Evolutionary conservation across 768 basidiomycete species (phyloP).

Genomic region (Pisolithus microcarpus): DNA sequence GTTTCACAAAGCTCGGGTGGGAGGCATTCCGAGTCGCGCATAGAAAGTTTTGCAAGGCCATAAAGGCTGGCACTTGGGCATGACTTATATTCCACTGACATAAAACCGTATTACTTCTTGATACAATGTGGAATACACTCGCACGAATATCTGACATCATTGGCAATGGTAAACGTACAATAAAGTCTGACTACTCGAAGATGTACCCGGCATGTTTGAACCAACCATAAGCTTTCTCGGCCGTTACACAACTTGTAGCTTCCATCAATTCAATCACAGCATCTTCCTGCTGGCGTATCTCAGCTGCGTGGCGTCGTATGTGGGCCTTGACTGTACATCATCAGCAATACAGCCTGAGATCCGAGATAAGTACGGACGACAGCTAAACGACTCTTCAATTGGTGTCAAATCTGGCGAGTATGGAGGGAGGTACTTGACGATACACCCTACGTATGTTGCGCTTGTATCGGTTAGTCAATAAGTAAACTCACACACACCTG

Average conservation of each 20-base stretch:
- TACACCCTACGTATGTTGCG: no score
- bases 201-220: slow-evolving; percentile 4
- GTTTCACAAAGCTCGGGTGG: not conserved
- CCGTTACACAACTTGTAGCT: slow-evolving; percentile 1
- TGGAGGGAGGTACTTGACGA: no score
- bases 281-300: not conserved
- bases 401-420: no score
- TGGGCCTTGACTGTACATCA: no score
- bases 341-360: no score
- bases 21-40: not conserved
- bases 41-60: slow-evolving; percentile 1
- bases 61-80: not conserved
- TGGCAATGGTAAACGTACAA: not conserved
- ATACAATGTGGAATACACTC: not conserved
- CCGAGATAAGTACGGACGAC: no score
- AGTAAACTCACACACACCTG: no score
- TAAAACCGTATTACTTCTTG: not conserved
- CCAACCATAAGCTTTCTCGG: slow-evolving; percentile 2
- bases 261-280: not conserved
- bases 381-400: no score
- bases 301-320: no score
- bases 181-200: not conserved
- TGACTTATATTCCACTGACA: not conserved
- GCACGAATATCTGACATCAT: no score
- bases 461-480: no score